phyloP scores from a whole-genome alignment of 805 yeast species.

The Schwanniomyces sp. region DNA sequence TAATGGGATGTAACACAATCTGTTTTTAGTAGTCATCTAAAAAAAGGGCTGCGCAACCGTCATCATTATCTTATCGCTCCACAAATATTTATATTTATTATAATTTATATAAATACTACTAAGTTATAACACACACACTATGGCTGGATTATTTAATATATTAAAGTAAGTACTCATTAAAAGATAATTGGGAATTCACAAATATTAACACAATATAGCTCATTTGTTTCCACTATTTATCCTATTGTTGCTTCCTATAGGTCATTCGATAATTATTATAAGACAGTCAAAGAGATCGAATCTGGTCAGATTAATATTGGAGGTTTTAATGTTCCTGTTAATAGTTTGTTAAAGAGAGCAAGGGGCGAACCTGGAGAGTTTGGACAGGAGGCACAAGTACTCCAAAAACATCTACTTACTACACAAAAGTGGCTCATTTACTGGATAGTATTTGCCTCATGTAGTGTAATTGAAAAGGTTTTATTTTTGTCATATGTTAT shows the following conservation, averaged over 20 bases:
- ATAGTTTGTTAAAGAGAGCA: slow-evolving; percentile 31
- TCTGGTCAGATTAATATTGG: slow-evolving; percentile 32
- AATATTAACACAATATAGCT: slow-evolving; percentile 18
- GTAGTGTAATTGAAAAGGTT: slow-evolving; percentile 39
- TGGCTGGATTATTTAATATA: slow-evolving; percentile 16
- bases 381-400: slow-evolving; percentile 12
- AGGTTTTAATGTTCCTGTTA: slow-evolving; percentile 40
- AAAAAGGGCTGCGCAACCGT: slow-evolving; percentile 7
- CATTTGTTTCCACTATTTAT: slow-evolving; percentile 46
- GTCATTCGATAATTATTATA: slow-evolving; percentile 48
- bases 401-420: slow-evolving; percentile 23
- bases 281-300: slow-evolving; percentile 25
- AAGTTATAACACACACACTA: background rate
- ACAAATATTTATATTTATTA: slow-evolving; percentile 2
- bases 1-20: background rate
- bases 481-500: slow-evolving; percentile 45
- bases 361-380: slow-evolving; percentile 12
- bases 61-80: slow-evolving; percentile 10
- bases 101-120: background rate
- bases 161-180: slow-evolving; percentile 3
- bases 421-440: slow-evolving; percentile 47
- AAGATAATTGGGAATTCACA: background rate
- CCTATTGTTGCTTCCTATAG: slow-evolving; percentile 63
- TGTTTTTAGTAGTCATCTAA: background rate
- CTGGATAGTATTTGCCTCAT: slow-evolving; percentile 63